Evolutionary conservation across 495 filamentous ascomycete species (phyloP), one percentile per base, ranked within the genome.

Genomic region (Podospora conica): DNA sequence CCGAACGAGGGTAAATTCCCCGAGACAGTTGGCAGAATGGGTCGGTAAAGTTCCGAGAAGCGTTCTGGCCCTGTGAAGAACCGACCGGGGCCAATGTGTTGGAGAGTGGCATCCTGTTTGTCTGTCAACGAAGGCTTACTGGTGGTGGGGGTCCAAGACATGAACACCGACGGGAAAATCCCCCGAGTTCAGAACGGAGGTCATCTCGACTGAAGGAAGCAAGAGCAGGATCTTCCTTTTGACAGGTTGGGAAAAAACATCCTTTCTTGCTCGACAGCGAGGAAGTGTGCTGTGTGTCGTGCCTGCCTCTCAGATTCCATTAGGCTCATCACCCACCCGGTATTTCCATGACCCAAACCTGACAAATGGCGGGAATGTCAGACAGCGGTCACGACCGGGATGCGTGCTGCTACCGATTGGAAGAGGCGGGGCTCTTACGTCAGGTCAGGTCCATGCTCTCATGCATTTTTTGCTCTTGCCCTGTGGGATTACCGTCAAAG

Each of bases 21-120:
- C 63, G 63, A 64, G 63, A 64, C 63, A 48, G 55, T 48, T 28
- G 63, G 63, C 33, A 40, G 55, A 63, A 58, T 58, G 55, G 63
- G 9, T 58, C 53, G 28, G 55, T 21, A 48, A 40, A 58, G 27
- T 57, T 58, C 63, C 63, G 63, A 64, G 29, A 6, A 18, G 12
- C 12, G 23, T 53, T 18, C 18, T 24, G 53, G n/a, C 18, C 53
- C 60, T 20, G n/a, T 15, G 55, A 29, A 22, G 33, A 40, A n/a
- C 40, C 5, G 40, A n/a, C n/a, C 8, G 40, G 18, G 40, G 40
- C 9, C 40, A 48, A 9, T n/a, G 40, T 48, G 40, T 48, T 48
- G 5, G 15, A n/a, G n/a, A n/a, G n/a, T n/a, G n/a, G n/a, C n/a
- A n/a, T n/a, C n/a, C n/a, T n/a, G n/a, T n/a, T n/a, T n/a, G n/a